A percentile compares a stretch with the other conserved stretches of the same genome.
Conservation (phyloP, 805 yeast species). For the Ogataea populi-albae region DNA sequence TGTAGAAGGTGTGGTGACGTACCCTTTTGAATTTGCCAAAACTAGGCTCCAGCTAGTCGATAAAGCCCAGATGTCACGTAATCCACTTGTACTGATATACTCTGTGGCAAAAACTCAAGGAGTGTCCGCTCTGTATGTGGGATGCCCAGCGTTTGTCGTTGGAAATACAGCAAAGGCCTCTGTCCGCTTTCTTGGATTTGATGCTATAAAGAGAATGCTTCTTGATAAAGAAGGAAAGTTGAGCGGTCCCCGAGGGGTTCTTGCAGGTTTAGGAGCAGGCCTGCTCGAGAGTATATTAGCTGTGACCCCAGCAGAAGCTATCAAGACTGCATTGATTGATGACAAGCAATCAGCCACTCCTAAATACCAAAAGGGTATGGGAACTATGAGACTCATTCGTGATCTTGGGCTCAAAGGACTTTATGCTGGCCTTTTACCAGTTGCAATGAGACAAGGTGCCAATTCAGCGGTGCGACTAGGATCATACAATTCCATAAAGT, state of each 20-base stretch:
- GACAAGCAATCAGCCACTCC: constrained; percentile 79
- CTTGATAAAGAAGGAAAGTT: constrained; percentile 84
- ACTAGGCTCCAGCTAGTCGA: constrained; percentile 84
- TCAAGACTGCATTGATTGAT: constrained; percentile 93
- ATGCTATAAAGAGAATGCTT: constrained; percentile 71
- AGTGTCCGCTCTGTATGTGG: constrained; percentile 74
- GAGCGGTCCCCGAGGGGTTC: constrained; percentile 84
- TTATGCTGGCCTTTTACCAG: constrained; percentile 89
- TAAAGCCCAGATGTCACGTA: constrained; percentile 66
- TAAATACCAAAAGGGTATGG: constrained; percentile 69
- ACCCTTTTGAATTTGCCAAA: constrained; percentile 96
- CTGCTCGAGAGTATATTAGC: constrained; percentile 87
- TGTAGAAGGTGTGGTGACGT: constrained; percentile 85
- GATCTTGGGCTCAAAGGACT: constrained; percentile 84
- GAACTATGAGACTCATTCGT: constrained; percentile 59
- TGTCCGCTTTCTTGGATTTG: constrained; percentile 92
- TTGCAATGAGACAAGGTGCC: constrained; percentile 92
- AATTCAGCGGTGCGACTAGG: constrained; percentile 94
- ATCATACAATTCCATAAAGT: constrained; percentile 84
- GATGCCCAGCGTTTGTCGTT: constrained; percentile 94
- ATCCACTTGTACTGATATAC: constrained; percentile 79
- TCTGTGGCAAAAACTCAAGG: constrained; percentile 80
- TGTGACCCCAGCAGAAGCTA: constrained; percentile 95
- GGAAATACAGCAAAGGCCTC: constrained; percentile 97
- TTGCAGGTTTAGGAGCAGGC: constrained; percentile 99